Evolutionary conservation across 345 rosid genomes (phyloP).

Genomic region (Salix viminalis): DNA sequence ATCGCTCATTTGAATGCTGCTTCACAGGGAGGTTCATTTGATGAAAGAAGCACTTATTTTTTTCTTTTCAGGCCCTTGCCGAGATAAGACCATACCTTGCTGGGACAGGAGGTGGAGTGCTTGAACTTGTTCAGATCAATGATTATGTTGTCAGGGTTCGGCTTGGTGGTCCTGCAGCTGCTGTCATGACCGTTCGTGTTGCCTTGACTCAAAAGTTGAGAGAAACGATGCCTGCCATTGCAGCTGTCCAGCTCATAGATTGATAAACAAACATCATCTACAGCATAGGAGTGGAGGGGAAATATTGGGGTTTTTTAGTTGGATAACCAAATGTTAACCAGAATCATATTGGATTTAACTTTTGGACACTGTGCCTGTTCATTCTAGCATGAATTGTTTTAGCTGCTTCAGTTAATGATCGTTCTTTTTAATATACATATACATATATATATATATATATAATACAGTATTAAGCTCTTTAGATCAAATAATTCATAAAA

Average conservation of each 20-base stretch:
- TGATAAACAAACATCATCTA: constrained; percentile 23
- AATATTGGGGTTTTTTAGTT: neutral
- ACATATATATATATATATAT: no score
- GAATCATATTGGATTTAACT: neutral
- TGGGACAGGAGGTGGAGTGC: constrained; percentile 84
- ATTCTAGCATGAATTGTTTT: no score
- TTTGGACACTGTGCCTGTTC: no score
- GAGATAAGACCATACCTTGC: constrained; percentile 86
- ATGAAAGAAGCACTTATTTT: no score
- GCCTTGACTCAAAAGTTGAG: constrained; percentile 84
- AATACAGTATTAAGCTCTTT: no score
- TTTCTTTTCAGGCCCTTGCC: constrained; percentile 54
- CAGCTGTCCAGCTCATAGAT: constrained; percentile 75
- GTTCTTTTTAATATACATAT: no score
- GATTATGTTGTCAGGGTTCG: constrained; percentile 62
- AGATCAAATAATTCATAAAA: no score
- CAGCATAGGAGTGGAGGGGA: neutral
- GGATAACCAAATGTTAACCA: neutral
- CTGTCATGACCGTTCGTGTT: constrained; percentile 86
- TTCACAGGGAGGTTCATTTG: no score
- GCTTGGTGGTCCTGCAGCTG: constrained; percentile 86
- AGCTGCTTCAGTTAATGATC: no score
- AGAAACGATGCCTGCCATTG: constrained; percentile 75
- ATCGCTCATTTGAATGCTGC: no score
- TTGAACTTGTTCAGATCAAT: constrained; percentile 67